These are phyloP conservation scores for Plectranthus barbatus DNA, from an alignment of 257 asterid genomes.

Conservation along the genomic window DNA sequence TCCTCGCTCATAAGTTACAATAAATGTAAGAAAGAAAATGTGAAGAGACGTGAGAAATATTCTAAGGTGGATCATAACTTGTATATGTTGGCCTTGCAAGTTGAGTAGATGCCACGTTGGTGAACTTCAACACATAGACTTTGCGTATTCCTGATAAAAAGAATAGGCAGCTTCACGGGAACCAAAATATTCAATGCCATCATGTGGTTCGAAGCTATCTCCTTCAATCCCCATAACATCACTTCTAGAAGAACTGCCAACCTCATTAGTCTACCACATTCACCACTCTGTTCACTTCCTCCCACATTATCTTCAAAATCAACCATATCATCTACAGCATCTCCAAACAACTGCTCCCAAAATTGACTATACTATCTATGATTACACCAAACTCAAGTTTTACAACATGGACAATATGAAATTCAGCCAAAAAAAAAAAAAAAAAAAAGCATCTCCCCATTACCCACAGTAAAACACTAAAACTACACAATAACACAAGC, in stretches of 20 bases:
- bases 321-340: constrained; percentile 39
- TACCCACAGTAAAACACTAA: too few relatives aligned
- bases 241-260: constrained; percentile 27
- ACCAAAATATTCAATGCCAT: constrained; percentile 82
- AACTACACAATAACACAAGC: not conserved
- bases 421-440: not conserved
- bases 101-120: too few relatives aligned
- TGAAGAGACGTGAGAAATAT: too few relatives aligned
- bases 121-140: too few relatives aligned
- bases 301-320: constrained; percentile 37
- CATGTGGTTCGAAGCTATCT: constrained; percentile 59
- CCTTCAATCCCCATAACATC: constrained; percentile 37
- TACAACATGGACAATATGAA: not conserved
- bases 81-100: too few relatives aligned
- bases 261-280: constrained; percentile 38
- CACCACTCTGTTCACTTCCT: constrained; percentile 28
- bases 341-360: not conserved
- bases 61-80: too few relatives aligned
- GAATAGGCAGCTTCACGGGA: constrained; percentile 87
- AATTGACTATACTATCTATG: constrained; percentile 1
- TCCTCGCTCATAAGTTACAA: too few relatives aligned
- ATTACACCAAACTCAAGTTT: not conserved
- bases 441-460: not conserved
- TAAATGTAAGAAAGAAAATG: too few relatives aligned
- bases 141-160: constrained; percentile 92